These are phyloP conservation scores for Starmerella floris DNA, from an alignment of 805 yeast species.

Conservation along the genomic window DNA sequence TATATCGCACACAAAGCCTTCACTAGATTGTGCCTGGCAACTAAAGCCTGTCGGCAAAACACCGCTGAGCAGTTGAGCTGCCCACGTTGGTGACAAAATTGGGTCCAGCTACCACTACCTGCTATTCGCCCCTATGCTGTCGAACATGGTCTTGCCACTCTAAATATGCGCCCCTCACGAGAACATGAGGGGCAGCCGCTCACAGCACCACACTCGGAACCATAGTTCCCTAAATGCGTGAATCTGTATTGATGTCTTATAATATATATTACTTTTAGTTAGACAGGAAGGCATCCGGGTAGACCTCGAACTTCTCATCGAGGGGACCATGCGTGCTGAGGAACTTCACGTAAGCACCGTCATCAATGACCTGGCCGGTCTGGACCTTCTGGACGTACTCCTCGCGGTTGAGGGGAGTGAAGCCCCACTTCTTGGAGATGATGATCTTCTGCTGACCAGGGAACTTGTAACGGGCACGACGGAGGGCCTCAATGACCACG, in stretches of 20 bases:
- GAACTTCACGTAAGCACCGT: conserved; percentile 99
- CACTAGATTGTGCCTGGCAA: too few relatives aligned
- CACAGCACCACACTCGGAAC: too few relatives aligned
- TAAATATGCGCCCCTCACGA: too few relatives aligned
- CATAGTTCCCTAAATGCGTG: too few relatives aligned
- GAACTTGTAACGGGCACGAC: conserved; percentile 99
- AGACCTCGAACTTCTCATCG: conserved; percentile 77
- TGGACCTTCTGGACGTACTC: conserved; percentile 90
- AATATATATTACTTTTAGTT: neutral
- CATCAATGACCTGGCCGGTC: conserved; percentile 97
- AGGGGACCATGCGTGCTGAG: conserved; percentile 91
- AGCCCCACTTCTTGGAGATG: conserved; percentile 99
- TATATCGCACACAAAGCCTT: too few relatives aligned
- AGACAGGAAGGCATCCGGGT: conserved; percentile 61
- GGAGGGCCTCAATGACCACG: conserved; percentile 95
- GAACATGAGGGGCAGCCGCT: too few relatives aligned
- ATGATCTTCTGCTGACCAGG: conserved; percentile 99
- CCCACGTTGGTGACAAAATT: too few relatives aligned
- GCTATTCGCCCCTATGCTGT: too few relatives aligned
- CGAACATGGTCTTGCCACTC: too few relatives aligned
- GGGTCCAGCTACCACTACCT: too few relatives aligned
- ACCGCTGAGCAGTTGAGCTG: too few relatives aligned
- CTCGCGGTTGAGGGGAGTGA: conserved; percentile 97
- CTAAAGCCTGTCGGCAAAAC: too few relatives aligned
- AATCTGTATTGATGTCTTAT: neutral